Conservation (phyloP, 441 rosid genomes). For the Populus hybrid region DNA sequence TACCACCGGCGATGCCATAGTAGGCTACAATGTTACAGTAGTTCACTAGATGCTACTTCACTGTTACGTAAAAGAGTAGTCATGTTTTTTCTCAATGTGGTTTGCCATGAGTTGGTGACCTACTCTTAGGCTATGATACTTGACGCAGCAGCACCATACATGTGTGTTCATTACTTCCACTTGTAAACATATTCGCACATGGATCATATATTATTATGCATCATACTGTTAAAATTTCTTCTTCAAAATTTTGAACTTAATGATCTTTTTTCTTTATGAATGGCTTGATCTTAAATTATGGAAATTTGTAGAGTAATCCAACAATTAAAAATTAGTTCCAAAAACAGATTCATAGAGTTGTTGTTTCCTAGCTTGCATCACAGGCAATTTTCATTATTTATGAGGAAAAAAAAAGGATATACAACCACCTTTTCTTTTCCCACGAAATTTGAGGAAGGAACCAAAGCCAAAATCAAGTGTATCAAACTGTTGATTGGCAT, state of each 20-base stretch:
- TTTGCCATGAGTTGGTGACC: neutral
- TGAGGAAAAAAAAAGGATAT: neutral
- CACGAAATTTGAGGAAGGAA: neutral
- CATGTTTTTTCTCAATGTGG: neutral
- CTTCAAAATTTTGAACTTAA: neutral
- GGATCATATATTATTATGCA: neutral
- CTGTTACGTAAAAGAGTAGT: neutral
- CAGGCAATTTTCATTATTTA: neutral
- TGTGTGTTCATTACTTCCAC: neutral
- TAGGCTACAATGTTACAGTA: slow-evolving; percentile 47
- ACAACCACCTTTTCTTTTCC: neutral
- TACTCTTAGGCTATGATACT: neutral
- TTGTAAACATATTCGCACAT: neutral
- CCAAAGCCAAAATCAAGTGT: neutral
- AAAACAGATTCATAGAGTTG: neutral
- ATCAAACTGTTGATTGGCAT: neutral
- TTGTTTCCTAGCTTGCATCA: neutral
- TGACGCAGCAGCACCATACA: neutral
- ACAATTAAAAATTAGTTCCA: neutral
- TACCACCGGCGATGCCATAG: slow-evolving; percentile 55
- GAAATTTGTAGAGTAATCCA: neutral
- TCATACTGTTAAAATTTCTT: neutral
- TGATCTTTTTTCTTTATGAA: neutral
- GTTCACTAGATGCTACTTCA: slow-evolving; percentile 1
- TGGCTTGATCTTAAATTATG: neutral